phyloP scores from a whole-genome alignment of 108 stramenopile genomes.

The Cyclotella choctawhatcheeana region DNA sequence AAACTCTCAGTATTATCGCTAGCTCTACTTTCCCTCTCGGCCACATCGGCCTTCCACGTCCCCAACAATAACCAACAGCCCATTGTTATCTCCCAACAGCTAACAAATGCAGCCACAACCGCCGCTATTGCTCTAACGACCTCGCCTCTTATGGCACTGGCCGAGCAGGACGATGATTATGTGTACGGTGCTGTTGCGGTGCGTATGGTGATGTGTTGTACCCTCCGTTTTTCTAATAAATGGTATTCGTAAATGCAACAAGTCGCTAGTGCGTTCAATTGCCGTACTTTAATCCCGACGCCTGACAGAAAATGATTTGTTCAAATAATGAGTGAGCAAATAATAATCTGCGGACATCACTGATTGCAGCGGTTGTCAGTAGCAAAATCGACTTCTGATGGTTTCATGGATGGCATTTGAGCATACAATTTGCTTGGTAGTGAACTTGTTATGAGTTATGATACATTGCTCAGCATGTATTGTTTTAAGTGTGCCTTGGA shows the following conservation, averaged over 20 bases:
- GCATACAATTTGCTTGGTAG: neutral
- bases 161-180: constrained; percentile 76
- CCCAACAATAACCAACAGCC: constrained; percentile 11
- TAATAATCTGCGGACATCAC: no score
- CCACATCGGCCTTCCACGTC: constrained; percentile 49
- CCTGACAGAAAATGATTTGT: no score
- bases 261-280: no score
- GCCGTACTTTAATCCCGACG: no score
- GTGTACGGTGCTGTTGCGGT: constrained; percentile 84
- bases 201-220: no score
- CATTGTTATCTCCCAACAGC: constrained; percentile 3
- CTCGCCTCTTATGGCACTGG: constrained; percentile 70
- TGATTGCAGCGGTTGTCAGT: no score
- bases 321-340: no score
- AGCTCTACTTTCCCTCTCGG: constrained; percentile 27
- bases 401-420: neutral
- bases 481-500: no score
- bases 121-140: constrained; percentile 36
- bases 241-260: no score
- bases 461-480: no score
- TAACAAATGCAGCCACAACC: constrained; percentile 21
- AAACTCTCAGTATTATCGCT: constrained; percentile 35
- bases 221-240: no score
- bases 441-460: neutral
- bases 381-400: no score